Base-by-base conservation (phyloP, 768 basidiomycete species). In the Amanita molliuscula region DNA sequence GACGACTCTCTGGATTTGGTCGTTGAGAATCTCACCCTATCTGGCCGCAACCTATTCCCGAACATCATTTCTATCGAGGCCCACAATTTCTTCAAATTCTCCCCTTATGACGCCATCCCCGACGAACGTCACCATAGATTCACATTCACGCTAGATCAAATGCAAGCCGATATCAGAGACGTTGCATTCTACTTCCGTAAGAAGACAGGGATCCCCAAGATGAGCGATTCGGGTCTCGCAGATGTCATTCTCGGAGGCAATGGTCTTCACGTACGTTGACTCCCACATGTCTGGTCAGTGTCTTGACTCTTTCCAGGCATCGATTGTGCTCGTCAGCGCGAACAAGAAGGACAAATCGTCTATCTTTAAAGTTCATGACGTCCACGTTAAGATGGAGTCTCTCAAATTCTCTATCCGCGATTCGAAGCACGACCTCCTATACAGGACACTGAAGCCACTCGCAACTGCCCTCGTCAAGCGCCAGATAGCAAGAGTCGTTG, bases 101-200 rank as follows among this genome's bases (percentile, higher is more conserved):
- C 81, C 26, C 92, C 93, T 0, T 92, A 94, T 70, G 58, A 65
- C 16, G 55, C 65, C 3, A 71, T 74, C 45, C 58, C 65, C 4
- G 89, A 89, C 61, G 72, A 79, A 54, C 64, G 71, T 25, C 74
- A 76, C 56, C 89, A 95, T 63, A 75, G 79, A 48, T 79, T 96
- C 61, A 82, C 75, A 31, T 62, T 96, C 48, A 81, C 79, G 6
- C 72, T 96, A 33, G 73, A 72, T 25, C 93, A 97, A 64, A 87
- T 96, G 57, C 93, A 97, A 62, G 86, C 87, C 4, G 92, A 96
- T 56, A 86, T 98, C 79, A 78, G 88, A 13, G 93, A 97, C 57
- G 88, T 96, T 11, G 84, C 87, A 7, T 95, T 98, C 65, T 90
- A 84, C 62, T 93, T 89, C 73, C 75, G 74, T 55, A 89, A 82